phyloP scores from a whole-genome alignment of 176 grass and related monocot genomes.

The Eleusine indica region DNA sequence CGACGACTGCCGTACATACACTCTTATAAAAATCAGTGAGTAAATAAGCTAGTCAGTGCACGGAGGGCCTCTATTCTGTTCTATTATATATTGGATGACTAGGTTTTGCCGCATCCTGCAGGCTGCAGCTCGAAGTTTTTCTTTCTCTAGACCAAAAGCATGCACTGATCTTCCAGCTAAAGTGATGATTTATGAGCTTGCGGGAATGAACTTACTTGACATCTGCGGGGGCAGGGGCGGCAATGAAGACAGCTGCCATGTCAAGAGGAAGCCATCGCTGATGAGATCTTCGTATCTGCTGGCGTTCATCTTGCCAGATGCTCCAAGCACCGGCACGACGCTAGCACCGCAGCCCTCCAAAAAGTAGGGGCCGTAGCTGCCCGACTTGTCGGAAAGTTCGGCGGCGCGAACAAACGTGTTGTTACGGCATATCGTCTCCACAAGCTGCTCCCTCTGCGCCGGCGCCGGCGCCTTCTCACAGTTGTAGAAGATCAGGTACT shows the following conservation, averaged over 20 bases:
- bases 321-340: background rate
- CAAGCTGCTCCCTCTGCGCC: background rate
- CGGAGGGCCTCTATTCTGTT: background rate
- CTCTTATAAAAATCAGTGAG: background rate
- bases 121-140: background rate
- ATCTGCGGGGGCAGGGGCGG: background rate
- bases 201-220: background rate
- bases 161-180: background rate
- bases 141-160: background rate
- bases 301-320: background rate
- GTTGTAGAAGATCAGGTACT: conserved; percentile 44
- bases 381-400: background rate
- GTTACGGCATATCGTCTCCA: background rate
- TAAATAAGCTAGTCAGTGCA: background rate
- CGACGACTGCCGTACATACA: background rate
- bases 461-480: background rate
- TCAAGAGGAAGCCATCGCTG: conserved; percentile 5
- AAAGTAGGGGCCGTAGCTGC: background rate
- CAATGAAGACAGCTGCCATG: background rate
- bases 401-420: background rate
- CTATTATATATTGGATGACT: too few relatives aligned
- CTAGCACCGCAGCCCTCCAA: background rate
- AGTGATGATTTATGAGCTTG: background rate
- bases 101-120: background rate
- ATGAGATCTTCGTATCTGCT: background rate